Percentiles rank a stretch among this genome's conserved stretches.
Conservation (phyloP, 1,139 yeast species). For the Candida smagusa region DNA sequence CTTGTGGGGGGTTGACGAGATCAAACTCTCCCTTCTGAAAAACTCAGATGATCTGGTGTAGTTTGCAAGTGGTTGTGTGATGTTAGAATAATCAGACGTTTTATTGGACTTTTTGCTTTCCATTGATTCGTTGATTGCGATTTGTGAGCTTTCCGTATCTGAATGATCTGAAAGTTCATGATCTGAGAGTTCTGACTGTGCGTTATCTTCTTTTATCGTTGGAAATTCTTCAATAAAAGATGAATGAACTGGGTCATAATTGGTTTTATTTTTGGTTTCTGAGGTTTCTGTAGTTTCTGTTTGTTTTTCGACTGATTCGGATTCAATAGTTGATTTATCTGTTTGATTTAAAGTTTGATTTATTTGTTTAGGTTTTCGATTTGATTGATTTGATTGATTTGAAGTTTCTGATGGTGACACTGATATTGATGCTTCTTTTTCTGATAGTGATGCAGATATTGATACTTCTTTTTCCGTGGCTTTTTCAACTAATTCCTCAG, state of each 20-base stretch:
- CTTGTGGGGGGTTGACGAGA: constrained; percentile 21
- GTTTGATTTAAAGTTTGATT: too few species aligned
- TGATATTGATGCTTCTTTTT: not conserved
- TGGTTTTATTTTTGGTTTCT: constrained; percentile 1
- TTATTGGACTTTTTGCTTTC: too few species aligned
- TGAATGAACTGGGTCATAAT: not conserved
- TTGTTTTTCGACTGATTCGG: too few species aligned
- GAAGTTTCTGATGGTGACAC: not conserved
- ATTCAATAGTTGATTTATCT: too few species aligned
- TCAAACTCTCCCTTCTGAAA: constrained; percentile 1
- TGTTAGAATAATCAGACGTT: not conserved
- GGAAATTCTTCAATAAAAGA: too few species aligned
- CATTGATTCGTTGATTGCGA: constrained; percentile 2
- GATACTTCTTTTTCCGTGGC: not conserved
- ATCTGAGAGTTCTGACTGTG: too few species aligned
- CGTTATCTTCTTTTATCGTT: too few species aligned
- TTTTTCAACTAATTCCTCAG: not conserved
- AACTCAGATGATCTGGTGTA: constrained; percentile 4
- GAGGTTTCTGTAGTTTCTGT: too few species aligned
- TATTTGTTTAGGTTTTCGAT: too few species aligned
- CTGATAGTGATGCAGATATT: not conserved
- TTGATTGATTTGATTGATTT: too few species aligned
- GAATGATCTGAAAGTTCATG: too few species aligned
- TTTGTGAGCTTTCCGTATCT: constrained; percentile 1
- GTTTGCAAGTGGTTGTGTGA: constrained; percentile 1